phyloP scores from a whole-genome alignment of 169 alveolate genomes.

The Plasmodium falciparum region DNA sequence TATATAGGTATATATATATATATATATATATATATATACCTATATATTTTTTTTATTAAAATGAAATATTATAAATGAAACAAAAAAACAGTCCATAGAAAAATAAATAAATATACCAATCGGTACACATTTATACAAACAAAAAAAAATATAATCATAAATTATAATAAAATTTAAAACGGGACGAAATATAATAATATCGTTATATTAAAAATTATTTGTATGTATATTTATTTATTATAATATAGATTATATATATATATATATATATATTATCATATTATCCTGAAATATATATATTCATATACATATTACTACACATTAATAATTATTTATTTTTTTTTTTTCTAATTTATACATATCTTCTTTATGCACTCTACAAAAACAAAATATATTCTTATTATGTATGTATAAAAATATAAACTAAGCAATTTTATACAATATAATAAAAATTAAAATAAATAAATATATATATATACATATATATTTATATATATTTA shows the following conservation, averaged over 20 bases:
- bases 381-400: too few species aligned
- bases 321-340: too few species aligned
- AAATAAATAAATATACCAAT: background rate
- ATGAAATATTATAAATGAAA: background rate
- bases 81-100: slow-evolving; percentile 1
- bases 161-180: background rate
- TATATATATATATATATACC: background rate
- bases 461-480: too few species aligned
- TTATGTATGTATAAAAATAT: too few species aligned
- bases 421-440: too few species aligned
- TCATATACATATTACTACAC: too few species aligned
- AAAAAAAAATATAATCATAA: background rate
- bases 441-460: too few species aligned
- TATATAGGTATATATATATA: background rate
- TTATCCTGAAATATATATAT: too few species aligned
- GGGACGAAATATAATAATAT: background rate
- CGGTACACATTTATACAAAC: too few species aligned
- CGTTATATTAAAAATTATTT: background rate
- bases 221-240: background rate
- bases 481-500: too few species aligned
- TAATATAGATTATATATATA: background rate
- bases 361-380: too few species aligned
- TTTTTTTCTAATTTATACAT: too few species aligned
- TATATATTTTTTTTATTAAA: background rate
- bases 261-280: background rate